Percentiles rank a stretch among this genome's conserved stretches.
These are phyloP conservation scores for Neodidymelliopsis sp. DNA, from an alignment of 2,329 filamentous ascomycete species.

Conservation along the genomic window DNA sequence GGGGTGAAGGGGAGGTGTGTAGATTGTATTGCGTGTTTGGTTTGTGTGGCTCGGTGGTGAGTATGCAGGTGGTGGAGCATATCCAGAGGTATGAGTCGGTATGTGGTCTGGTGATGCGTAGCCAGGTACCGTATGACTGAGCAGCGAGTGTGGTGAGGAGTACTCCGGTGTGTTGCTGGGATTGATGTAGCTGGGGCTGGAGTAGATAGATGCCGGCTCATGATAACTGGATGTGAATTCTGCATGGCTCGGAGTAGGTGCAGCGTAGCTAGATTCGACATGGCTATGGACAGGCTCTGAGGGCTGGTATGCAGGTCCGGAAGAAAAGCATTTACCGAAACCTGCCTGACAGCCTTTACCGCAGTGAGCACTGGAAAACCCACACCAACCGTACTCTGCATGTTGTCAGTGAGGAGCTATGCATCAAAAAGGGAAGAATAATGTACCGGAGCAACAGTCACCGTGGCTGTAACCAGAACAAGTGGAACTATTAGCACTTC, in stretches of 20 bases:
- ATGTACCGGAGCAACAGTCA: conserved; percentile 20
- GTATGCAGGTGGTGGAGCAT: no score
- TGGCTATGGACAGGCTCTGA: conserved; percentile 1
- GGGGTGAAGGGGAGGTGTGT: neutral
- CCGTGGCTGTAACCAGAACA: conserved; percentile 15
- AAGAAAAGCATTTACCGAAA: conserved; percentile 5
- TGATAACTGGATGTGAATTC: no score
- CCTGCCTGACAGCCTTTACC: conserved; percentile 9
- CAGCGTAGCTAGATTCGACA: neutral
- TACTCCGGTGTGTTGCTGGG: neutral
- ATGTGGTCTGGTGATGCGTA: no score
- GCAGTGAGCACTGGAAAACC: conserved; percentile 9
- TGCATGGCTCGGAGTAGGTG: neutral
- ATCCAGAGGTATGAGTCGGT: no score
- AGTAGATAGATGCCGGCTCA: neutral
- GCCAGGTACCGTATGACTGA: no score
- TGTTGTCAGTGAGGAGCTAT: neutral
- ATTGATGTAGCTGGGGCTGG: neutral
- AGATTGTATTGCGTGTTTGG: neutral
- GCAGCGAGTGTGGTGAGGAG: no score
- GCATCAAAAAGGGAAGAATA: neutral
- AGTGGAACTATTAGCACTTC: neutral
- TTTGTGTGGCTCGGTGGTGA: neutral
- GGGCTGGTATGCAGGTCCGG: neutral
- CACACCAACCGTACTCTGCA: conserved; percentile 10